These are phyloP conservation scores for Pedinophyceae sp. DNA, from an alignment of 139 green algal genomes.

Conservation along the genomic window DNA sequence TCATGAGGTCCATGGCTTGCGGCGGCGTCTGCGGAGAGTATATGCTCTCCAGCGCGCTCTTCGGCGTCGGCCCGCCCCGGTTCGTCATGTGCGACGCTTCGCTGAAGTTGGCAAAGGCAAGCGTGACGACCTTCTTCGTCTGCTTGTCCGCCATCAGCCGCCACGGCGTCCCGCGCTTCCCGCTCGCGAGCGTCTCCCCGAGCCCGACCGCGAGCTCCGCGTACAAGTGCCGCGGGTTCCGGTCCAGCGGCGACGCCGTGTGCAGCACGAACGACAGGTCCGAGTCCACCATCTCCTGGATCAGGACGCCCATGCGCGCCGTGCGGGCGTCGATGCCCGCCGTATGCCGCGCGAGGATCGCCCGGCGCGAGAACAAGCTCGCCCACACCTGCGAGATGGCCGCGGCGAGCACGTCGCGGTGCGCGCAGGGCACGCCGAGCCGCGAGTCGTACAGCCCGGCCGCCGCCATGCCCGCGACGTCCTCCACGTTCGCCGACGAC, in stretches of 20 bases:
- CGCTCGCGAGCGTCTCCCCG: conserved; percentile 84
- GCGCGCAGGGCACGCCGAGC: conserved; percentile 31
- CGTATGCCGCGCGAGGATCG: conserved; percentile 55
- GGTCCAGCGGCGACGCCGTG: conserved; percentile 44
- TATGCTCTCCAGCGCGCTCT: not conserved
- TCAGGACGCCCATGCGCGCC: conserved; percentile 79
- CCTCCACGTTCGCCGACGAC: conserved; percentile 86
- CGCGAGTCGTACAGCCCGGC: conserved; percentile 92
- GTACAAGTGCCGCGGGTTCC: conserved; percentile 26
- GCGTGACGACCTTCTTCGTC: conserved; percentile 28
- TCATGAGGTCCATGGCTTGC: conserved; percentile 6
- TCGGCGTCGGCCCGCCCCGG: not conserved
- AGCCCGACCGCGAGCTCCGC: conserved; percentile 74
- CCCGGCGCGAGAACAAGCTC: conserved; percentile 66
- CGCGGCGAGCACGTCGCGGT: conserved; percentile 26
- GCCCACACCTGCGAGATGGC: conserved; percentile 74
- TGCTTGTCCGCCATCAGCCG: conserved; percentile 58
- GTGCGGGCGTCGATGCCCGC: conserved; percentile 3
- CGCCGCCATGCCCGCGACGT: conserved; percentile 65
- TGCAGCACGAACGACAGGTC: conserved; percentile 75
- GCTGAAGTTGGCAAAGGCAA: conserved; percentile 88
- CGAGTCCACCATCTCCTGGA: conserved; percentile 60
- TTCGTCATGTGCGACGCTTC: conserved; percentile 34
- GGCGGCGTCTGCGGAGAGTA: conserved; percentile 1
- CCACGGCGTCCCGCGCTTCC: conserved; percentile 73